These are phyloP conservation scores for Mortierella sp. DNA, from an alignment of 371 early-diverging fungal genomes.

Conservation along the genomic window DNA sequence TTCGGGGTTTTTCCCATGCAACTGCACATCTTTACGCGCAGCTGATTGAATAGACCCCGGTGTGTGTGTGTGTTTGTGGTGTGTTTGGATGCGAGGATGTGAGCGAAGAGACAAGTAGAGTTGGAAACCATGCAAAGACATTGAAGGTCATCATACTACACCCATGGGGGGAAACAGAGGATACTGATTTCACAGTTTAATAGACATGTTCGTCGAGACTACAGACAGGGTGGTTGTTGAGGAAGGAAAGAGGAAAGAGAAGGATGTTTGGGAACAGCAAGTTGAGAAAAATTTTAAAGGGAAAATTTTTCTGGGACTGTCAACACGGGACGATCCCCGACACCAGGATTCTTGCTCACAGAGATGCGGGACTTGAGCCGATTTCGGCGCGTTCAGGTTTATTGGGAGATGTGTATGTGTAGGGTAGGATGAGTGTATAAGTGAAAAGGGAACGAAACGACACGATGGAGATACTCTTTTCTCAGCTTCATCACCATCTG, in stretches of 20 bases:
- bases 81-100: background rate
- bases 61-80: constrained; percentile 23
- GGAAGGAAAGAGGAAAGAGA: background rate
- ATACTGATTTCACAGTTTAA: constrained; percentile 2
- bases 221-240: background rate
- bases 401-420: no score
- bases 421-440: no score
- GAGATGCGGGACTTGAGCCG: constrained; percentile 1
- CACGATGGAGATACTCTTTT: constrained; percentile 5
- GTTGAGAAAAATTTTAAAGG: background rate
- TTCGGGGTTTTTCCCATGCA: constrained; percentile 52
- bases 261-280: background rate
- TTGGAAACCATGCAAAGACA: constrained; percentile 1
- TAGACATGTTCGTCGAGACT: background rate
- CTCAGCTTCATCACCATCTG: constrained; percentile 29
- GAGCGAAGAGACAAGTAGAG: background rate
- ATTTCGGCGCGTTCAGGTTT: no score
- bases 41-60: constrained; percentile 52
- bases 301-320: constrained; percentile 11
- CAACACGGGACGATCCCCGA: no score
- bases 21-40: constrained; percentile 48
- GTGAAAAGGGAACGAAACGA: constrained; percentile 4
- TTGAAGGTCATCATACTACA: constrained; percentile 15
- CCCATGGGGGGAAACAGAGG: background rate
- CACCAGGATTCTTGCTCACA: background rate